Evolutionary conservation across 2,329 filamentous ascomycete species (phyloP), one percentile per base, ranked within the genome.

Genomic region (Orbilia quercus): DNA sequence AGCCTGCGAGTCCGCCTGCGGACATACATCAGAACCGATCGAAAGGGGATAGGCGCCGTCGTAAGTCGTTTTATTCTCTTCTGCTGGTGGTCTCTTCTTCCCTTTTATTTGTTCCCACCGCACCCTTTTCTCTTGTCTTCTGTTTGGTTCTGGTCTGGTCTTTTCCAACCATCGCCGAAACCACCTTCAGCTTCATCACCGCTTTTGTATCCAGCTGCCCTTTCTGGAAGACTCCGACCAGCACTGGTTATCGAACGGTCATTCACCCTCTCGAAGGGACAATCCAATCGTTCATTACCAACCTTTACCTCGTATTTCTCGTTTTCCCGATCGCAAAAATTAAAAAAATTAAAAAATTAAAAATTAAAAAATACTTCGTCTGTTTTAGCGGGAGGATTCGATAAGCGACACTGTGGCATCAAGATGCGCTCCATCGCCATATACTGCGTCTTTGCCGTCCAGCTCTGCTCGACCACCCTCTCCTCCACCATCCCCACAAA

Each of bases 381-480:
- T 5, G 28, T 50, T 7, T 28, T 34, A 34, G 47, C 25, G 45
- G 53, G 31, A 51, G 34, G 63, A 16, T 14, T 11, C 36, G 7
- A n/a, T 34, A 69, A 60, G 45, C 54, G 64, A 48, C 50, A 65
- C 48, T 20, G 14, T 44, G 31, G 51, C 44, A 6, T 23, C 38
- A 53, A 47, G 16, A 71, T 71, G 69, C 59, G 69, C 16, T 60
- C 69, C 16, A 59, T 73, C 59, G 57, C 65, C 47, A 31, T 73
- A 31, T 73, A 66, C 60, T 73, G 69, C 40, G 69, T 59, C 44
- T 48, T 73, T 48, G 69, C 69, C 16, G 67, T 59, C n/a, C 67
- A 72, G 2, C 45, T 73, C 54, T 73, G 69, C 60, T 48, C 60
- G 11, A 60, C 53, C 40, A 57, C 69, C 22, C 36, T 73, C 22